These are phyloP conservation scores for Suhomyces xylopsoci DNA, from an alignment of 805 yeast species.

Conservation along the genomic window DNA sequence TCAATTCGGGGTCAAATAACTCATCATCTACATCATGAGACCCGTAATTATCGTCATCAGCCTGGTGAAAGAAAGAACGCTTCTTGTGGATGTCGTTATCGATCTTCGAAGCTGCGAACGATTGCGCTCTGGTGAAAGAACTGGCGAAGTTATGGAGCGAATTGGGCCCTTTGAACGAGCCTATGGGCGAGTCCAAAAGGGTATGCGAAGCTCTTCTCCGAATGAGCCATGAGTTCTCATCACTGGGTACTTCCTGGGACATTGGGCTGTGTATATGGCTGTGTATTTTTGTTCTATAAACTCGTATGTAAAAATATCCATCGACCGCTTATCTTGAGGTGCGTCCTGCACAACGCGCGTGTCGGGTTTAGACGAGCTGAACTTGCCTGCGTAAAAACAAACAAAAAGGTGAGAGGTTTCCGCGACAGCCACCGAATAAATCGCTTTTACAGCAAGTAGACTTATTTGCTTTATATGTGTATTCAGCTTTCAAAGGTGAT, in stretches of 20 bases:
- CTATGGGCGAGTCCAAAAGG: conserved; percentile 13
- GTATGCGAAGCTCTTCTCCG: conserved; percentile 5
- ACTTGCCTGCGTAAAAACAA: background rate
- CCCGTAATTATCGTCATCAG: conserved; percentile 3
- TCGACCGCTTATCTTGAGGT: background rate
- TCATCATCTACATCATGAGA: conserved; percentile 14
- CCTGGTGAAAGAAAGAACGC: conserved; percentile 15
- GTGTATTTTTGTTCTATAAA: background rate
- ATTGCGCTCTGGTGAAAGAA: conserved; percentile 39
- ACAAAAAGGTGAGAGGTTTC: background rate
- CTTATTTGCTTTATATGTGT: too few relatives aligned
- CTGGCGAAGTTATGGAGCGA: conserved; percentile 39
- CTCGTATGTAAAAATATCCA: background rate
- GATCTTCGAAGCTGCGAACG: conserved; percentile 18
- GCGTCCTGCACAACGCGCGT: background rate
- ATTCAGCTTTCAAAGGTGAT: too few relatives aligned
- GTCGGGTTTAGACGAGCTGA: background rate
- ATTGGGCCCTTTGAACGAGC: conserved; percentile 29
- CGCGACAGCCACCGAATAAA: too few relatives aligned
- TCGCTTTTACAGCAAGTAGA: too few relatives aligned
- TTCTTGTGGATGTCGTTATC: conserved; percentile 22
- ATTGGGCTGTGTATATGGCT: background rate
- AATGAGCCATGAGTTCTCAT: background rate
- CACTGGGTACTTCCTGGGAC: background rate
- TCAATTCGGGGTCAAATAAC: conserved; percentile 49